A percentile compares a stretch with the other conserved stretches of the same genome.
These are phyloP conservation scores for Knoxdaviesia proteae DNA, from an alignment of 2,329 filamentous ascomycete species.

Conservation along the genomic window DNA sequence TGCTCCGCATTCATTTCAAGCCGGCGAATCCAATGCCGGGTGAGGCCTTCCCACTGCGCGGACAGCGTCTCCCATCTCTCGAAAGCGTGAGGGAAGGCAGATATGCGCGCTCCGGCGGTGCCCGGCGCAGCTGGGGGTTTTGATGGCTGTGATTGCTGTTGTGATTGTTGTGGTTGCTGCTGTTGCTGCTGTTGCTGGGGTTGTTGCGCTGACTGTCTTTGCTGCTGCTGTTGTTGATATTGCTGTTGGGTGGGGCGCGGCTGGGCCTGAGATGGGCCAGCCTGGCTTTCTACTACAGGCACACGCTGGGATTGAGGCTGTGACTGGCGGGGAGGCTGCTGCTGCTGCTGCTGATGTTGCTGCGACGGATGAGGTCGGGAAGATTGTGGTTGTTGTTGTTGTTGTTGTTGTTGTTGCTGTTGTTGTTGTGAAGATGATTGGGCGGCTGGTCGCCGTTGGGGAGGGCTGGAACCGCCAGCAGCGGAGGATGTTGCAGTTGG, in stretches of 20 bases:
- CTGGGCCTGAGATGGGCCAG: no score
- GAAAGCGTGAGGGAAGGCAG: conserved; percentile 86
- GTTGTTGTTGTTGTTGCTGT: conserved; percentile 2
- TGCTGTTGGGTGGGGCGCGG: conserved; percentile 1
- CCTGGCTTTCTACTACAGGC: no score
- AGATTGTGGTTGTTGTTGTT: conserved; percentile 5
- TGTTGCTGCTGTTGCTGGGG: conserved; percentile 7
- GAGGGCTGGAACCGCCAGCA: conserved; percentile 12
- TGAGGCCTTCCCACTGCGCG: conserved; percentile 93
- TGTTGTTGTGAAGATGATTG: conserved; percentile 6
- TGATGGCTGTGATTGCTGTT: neutral
- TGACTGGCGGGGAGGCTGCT: conserved; percentile 5
- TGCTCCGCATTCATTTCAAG: conserved; percentile 81
- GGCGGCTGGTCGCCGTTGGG: conserved; percentile 12
- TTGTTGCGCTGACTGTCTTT: conserved; percentile 5
- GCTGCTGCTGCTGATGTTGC: conserved; percentile 2
- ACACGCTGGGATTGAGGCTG: conserved; percentile 3
- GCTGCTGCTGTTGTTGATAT: conserved; percentile 2
- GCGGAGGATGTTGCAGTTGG: conserved; percentile 29
- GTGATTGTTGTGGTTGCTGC: conserved; percentile 3
- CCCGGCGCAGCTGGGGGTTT: conserved; percentile 6
- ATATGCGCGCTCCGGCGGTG: conserved; percentile 14
- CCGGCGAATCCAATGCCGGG: conserved; percentile 89
- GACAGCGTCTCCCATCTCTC: conserved; percentile 94
- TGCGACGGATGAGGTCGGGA: conserved; percentile 1